phyloP scores from a whole-genome alignment of 2,329 filamentous ascomycete genomes.

The Pseudopithomyces maydicus region DNA sequence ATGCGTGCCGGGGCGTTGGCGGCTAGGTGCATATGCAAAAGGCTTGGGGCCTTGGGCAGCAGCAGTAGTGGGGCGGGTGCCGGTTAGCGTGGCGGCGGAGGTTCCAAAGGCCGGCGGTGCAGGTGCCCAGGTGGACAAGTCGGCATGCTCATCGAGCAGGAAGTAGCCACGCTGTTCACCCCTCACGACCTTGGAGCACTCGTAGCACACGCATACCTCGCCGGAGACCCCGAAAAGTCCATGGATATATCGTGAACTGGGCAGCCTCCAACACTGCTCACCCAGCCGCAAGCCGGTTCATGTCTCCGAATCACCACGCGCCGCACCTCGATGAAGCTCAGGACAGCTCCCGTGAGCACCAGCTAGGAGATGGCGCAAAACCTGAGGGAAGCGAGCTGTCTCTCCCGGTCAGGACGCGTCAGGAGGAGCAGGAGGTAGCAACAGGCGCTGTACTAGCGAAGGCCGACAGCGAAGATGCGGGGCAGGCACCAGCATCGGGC shows the following conservation, averaged over 20 bases:
- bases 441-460: not conserved
- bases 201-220: constrained; percentile 9
- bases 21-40: too few species aligned
- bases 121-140: constrained; percentile 4
- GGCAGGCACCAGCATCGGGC: constrained; percentile 20
- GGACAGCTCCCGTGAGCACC: constrained; percentile 22
- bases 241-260: constrained; percentile 27
- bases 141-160: constrained; percentile 2
- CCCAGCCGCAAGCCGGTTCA: constrained; percentile 34
- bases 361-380: constrained; percentile 21
- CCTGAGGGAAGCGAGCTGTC: constrained; percentile 8
- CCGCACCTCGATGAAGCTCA: constrained; percentile 36
- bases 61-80: not conserved
- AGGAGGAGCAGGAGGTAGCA: not conserved
- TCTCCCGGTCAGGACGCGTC: not conserved
- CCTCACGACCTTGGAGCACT: not conserved
- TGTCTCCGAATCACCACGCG: constrained; percentile 41
- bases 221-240: constrained; percentile 9
- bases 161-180: not conserved
- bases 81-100: not conserved
- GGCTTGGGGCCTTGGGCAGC: too few species aligned
- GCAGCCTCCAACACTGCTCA: constrained; percentile 1
- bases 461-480: constrained; percentile 21
- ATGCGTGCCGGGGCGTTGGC: not conserved
- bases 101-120: not conserved